Base-by-base conservation (phyloP, 2,329 filamentous ascomycete species). In the Aspergillus brasiliensis region DNA sequence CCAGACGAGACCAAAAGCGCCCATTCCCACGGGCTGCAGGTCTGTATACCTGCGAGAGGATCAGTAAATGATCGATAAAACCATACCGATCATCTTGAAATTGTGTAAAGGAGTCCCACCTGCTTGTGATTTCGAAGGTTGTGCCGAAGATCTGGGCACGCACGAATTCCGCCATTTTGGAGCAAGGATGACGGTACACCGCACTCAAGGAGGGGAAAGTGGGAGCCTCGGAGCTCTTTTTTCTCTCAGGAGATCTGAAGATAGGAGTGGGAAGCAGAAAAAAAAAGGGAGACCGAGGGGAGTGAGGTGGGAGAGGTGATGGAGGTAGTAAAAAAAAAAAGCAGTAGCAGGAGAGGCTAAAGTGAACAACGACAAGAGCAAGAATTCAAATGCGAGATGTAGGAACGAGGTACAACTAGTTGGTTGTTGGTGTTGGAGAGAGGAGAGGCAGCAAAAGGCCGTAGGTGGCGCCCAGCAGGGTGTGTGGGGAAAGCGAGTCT, bases 101-200 rank as follows among this genome's bases (percentile, higher is more conserved):
- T n/a, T 40, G 42, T 54, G 2, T 27, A 27, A 27, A 19, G 27
- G 2, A 17, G 46, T 60, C 73, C 64, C 87, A 97, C 92, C 95
- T 91, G 81, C 93, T 97, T 71, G 95, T 99, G 81, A 98, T 98
- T 87, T 99, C 95, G 77, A 99, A 99, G 71, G 95, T 98, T 64
- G 95, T 99, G 77, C 95, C 95, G 77, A 99, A 99, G 79, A 99
- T 98, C 86, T 98, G 94, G 77, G 94, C 93, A 81, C 95, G 91
- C 76, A 99, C 92, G 81, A 99, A 99, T 85, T 99, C 95, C 78
- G 95, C 95, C 95, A 99, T 98, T 78, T 75, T 88, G 86, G 60
- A 66, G 54, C 48, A 60, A 57, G 58, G 59, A 59, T 31, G 57
- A 59, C 31, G 53, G 52, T 57, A 48, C 37, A 63, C 62, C 61